Percentiles rank a stretch among this genome's conserved stretches.
Conservation (phyloP, 2,329 filamentous ascomycete species). For the Xylariaceae sp. region DNA sequence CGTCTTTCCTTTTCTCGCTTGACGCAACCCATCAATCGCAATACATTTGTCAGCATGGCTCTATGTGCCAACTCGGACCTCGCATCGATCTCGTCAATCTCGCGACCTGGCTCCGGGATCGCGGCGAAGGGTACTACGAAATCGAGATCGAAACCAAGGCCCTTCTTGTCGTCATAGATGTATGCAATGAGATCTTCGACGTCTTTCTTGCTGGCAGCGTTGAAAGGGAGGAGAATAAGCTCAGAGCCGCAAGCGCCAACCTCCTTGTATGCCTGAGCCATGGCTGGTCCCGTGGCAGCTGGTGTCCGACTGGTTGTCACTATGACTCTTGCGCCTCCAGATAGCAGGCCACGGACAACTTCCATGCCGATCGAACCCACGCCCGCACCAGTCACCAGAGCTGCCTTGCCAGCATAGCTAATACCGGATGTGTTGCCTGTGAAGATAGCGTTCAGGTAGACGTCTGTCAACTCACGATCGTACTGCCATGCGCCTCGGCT, state of each 20-base stretch:
- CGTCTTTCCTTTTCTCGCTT: conserved; percentile 85
- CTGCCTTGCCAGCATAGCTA: conserved; percentile 90
- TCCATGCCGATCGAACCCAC: conserved; percentile 96
- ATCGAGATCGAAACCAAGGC: conserved; percentile 96
- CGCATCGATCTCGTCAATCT: conserved; percentile 94
- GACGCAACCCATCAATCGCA: conserved; percentile 84
- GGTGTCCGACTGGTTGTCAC: conserved; percentile 95
- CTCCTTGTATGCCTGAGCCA: conserved; percentile 86
- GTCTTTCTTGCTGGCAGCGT: conserved; percentile 97
- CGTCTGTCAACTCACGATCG: conserved; percentile 93
- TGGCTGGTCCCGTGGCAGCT: conserved; percentile 98
- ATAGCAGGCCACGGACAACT: conserved; percentile 93
- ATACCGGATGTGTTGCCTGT: conserved; percentile 82
- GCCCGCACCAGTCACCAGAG: conserved; percentile 95
- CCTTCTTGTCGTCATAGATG: conserved; percentile 93
- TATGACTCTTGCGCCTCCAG: conserved; percentile 91
- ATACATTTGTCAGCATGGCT: conserved; percentile 96
- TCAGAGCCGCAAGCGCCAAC: conserved; percentile 84
- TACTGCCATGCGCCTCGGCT: conserved; percentile 95
- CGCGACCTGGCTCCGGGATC: conserved; percentile 93
- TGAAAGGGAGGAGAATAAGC: conserved; percentile 97
- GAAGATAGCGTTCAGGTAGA: conserved; percentile 89
- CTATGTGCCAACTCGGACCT: conserved; percentile 96
- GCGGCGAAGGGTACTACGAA: conserved; percentile 94
- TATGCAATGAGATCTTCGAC: conserved; percentile 90